Evolutionary conservation across 192 early-diverging fungal genomes (phyloP).

Genomic region (Coemansia sp.): DNA sequence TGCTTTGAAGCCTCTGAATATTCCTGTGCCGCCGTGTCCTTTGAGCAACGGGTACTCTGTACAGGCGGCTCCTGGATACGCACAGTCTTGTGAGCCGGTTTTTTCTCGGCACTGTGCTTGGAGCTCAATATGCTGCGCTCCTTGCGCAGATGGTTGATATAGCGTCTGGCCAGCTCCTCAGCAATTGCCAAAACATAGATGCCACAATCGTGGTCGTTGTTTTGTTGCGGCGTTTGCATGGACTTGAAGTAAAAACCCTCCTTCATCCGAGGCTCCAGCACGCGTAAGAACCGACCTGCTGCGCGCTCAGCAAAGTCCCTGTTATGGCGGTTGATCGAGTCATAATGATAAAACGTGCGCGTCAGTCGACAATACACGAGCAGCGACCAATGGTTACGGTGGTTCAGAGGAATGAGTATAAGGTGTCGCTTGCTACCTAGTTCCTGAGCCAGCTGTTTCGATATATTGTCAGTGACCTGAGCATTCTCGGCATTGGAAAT

Average conservation of each 20-base stretch:
- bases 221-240: constrained; percentile 53
- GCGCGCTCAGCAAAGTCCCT: constrained; percentile 49
- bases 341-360: constrained; percentile 51
- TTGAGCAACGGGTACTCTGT: too few relatives aligned
- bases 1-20: background rate
- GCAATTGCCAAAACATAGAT: constrained; percentile 50
- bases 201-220: constrained; percentile 50
- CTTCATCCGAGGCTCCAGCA: constrained; percentile 34
- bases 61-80: too few relatives aligned
- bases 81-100: too few relatives aligned
- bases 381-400: constrained; percentile 47
- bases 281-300: constrained; percentile 35
- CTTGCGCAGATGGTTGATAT: constrained; percentile 35
- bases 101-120: too few relatives aligned
- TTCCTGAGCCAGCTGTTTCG: constrained; percentile 34
- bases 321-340: constrained; percentile 46
- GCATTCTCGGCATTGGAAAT: constrained; percentile 47
- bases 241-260: constrained; percentile 52
- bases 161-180: constrained; percentile 42
- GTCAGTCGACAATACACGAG: constrained; percentile 48
- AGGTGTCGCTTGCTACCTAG: constrained; percentile 26
- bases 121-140: too few relatives aligned
- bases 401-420: constrained; percentile 49
- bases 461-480: constrained; percentile 36
- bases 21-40: too few relatives aligned